Evolutionary conservation across 768 basidiomycete species (phyloP), one percentile per base, ranked within the genome.

Genomic region (Psilocybe subaeruginosa): DNA sequence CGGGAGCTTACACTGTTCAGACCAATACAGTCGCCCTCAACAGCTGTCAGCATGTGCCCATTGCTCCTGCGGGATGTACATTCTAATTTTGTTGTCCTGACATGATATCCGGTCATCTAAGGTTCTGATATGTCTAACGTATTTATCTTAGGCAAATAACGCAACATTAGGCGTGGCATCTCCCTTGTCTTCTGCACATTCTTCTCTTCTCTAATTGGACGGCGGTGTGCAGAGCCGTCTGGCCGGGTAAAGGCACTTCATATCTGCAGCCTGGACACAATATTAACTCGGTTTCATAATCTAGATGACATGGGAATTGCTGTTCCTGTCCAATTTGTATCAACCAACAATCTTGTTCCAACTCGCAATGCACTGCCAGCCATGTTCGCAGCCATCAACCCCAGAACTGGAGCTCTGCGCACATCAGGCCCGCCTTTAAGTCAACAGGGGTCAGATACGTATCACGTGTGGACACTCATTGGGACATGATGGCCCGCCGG

Each of bases 271-370:
- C 23, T 2, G 23, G 23, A 23, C 23, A 23, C 2, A 23, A 23
- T 2, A 2, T 2, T 14, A 17, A 23, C 29, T 9, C 19, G 11
- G 29, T n/a, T 23, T 47, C n/a, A 14, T 3, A 55, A 3, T 41
- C 6, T 54, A 81, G 83, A 83, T 35, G 85, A 87, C 66, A 86
- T 86, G 85, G 85, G 85, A 11, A 84, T 87, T 33, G 85, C 84
- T 0, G 84, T 85, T 7, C 84, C 85, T 0, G 80, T 84, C 0
- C 81, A 84, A 66, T 86, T 87, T 61, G 85, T 87, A 0, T 86
- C 85, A 0, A 87, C 85, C 0, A 83, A 83, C 63, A 85, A 86
- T 62, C 77, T 87, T 3, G 60, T 85, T 1, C 81, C 84, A 0
- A 85, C 84, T 0, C 75, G 78, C n/a, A 86, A 86, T 62, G 85